Evolutionary conservation across 2,329 filamentous ascomycete genomes (phyloP).

Genomic region (Volutella citrinella): DNA sequence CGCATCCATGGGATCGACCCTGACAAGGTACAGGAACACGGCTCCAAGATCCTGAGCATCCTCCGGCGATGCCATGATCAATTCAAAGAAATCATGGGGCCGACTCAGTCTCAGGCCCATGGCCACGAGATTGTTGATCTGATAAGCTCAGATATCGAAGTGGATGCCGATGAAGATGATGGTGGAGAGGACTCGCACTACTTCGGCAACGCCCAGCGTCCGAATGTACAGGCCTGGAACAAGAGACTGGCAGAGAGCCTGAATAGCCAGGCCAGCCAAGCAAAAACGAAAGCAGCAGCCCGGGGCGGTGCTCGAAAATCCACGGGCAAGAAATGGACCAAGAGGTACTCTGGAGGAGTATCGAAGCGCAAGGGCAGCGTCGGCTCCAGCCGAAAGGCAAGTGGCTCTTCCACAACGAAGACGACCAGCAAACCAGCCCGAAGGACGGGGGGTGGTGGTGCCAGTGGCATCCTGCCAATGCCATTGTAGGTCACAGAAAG

Average conservation of each 20-base stretch:
- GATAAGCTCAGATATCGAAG: constrained; percentile 44
- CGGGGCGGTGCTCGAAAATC: constrained; percentile 27
- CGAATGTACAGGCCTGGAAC: constrained; percentile 35
- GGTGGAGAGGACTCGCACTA: constrained; percentile 46
- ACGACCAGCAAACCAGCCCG: no score
- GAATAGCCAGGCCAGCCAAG: constrained; percentile 23
- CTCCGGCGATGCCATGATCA: constrained; percentile 46
- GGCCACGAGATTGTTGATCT: constrained; percentile 51
- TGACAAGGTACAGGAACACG: constrained; percentile 61
- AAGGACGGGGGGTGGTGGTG: no score
- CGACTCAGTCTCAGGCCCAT: constrained; percentile 12
- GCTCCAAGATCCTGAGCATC: constrained; percentile 57
- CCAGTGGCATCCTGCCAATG: no score
- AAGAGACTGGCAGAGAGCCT: constrained; percentile 28
- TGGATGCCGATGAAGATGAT: constrained; percentile 36
- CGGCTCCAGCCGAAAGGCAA: constrained; percentile 27
- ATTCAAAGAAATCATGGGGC: constrained; percentile 51
- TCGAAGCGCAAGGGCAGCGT: constrained; percentile 28
- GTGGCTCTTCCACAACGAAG: constrained; percentile 26
- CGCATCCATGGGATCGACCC: constrained; percentile 60
- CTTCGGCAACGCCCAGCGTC: constrained; percentile 33
- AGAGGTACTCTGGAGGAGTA: constrained; percentile 27
- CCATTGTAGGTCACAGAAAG: no score
- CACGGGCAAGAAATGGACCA: constrained; percentile 27
- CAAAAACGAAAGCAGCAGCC: constrained; percentile 23